Evolutionary conservation across 108 stramenopile genomes (phyloP), one percentile per base, ranked within the genome.

Genomic region (Skeletonema marinoi): DNA sequence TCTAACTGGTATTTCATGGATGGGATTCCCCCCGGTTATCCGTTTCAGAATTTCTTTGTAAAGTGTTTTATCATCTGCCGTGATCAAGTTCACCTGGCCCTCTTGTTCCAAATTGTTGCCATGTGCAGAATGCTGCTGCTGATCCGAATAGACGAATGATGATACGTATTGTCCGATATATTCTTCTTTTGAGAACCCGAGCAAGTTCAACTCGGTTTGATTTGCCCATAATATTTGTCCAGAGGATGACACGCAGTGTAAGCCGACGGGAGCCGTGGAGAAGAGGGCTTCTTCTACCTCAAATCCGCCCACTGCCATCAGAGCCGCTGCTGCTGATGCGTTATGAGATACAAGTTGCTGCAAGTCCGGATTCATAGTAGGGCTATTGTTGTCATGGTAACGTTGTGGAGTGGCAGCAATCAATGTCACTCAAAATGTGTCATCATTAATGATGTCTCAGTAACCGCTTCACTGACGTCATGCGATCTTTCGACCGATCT

Each of bases 201-300:
- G 65, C 35, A 88, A 32, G 60, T 80, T 83, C 31, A 89, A 68
- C 70, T 87, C 87, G 0, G 78, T 80, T 58, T 80, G 61, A 42
- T 86, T 86, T 7, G 82, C 86, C 86, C 86, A 86, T 12, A 86
- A 41, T 3, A 89, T 66, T 16, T 74, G 54, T 1, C 88, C 88
- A 1, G 36, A 29, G 61, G 44, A 56, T 56, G 19, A 25, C 25
- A 89, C 72, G 58, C 88, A 89, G 58, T 89, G 88, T 25, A 88
- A 68, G 29, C 82, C 88, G 32, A 89, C 83, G 56, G 88, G 88
- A 14, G 88, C 88, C 29, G 70, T 84, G 25, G 86, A 50, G 65
- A 86, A 86, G 62, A 85, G 84, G n/a, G 86, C 85, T 48, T 81
- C 80, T 70, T 81, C 80, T 13, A 75, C 62, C 38, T 81, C 67